phyloP scores from a whole-genome alignment of 1,284 basidiomycete species.

The Pyrrhoderma noxium region DNA sequence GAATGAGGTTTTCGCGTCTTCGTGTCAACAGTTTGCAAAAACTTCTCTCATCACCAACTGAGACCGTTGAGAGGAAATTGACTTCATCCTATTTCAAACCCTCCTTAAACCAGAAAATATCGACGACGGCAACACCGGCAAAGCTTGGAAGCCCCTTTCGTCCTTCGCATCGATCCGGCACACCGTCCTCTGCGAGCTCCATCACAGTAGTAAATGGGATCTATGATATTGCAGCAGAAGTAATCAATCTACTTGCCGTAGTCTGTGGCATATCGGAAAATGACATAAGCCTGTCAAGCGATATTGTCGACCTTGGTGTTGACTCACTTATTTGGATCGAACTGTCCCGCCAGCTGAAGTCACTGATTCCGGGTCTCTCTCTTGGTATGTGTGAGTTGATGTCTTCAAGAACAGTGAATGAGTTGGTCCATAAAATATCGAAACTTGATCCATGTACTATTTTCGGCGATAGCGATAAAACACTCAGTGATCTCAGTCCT shows the following conservation, averaged over 20 bases:
- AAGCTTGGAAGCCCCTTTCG: constrained; percentile 11
- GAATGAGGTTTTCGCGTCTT: constrained; percentile 50
- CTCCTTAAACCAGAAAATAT: not conserved
- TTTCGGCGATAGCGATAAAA: not conserved
- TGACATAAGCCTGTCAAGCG: constrained; percentile 28
- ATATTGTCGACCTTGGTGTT: constrained; percentile 41
- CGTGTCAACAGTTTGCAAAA: constrained; percentile 41
- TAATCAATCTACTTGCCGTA: constrained; percentile 35
- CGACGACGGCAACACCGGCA: constrained; percentile 10
- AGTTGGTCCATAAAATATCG: constrained; percentile 20
- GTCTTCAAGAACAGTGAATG: constrained; percentile 32
- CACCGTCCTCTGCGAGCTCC: constrained; percentile 9
- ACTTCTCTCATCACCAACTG: constrained; percentile 29
- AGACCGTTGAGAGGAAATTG: not conserved
- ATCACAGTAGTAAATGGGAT: constrained; percentile 13
- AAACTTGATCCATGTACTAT: constrained; percentile 16
- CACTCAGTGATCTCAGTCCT: too few relatives aligned
- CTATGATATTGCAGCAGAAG: constrained; percentile 15
- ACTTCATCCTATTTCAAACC: constrained; percentile 2
- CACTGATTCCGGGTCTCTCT: constrained; percentile 27
- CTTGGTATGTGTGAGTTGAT: constrained; percentile 31
- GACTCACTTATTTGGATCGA: constrained; percentile 54
- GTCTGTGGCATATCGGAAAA: constrained; percentile 33
- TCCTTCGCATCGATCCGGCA: constrained; percentile 3
- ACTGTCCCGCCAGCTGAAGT: constrained; percentile 34